phyloP scores from a whole-genome alignment of 2,329 filamentous ascomycete species.

The Ambrosiella cleistominuta region DNA sequence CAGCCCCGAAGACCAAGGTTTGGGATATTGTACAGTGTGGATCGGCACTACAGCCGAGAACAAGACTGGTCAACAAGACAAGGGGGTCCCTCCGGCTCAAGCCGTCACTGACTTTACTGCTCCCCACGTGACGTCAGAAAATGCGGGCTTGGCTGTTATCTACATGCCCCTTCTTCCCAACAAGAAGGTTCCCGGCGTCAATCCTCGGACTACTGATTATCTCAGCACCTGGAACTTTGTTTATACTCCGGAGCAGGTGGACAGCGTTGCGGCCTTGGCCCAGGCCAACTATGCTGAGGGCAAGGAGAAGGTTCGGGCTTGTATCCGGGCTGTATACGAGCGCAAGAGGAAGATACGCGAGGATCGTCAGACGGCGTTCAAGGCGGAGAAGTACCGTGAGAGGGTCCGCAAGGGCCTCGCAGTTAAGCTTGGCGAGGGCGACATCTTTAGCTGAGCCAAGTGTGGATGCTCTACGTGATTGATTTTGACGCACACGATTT shows the following conservation, averaged over 20 bases:
- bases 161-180: conserved; percentile 87
- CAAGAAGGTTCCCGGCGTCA: conserved; percentile 59
- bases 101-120: conserved; percentile 44
- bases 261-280: conserved; percentile 65
- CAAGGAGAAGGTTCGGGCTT: conserved; percentile 55
- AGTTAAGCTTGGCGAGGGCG: conserved; percentile 37
- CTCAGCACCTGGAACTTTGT: conserved; percentile 97
- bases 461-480: neutral
- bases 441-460: conserved; percentile 34
- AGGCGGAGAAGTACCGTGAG: conserved; percentile 26
- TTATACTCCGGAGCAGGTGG: conserved; percentile 79
- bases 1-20: conserved; percentile 27
- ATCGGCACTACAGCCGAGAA: conserved; percentile 69
- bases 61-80: conserved; percentile 24
- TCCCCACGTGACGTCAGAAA: conserved; percentile 43
- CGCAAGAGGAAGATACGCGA: conserved; percentile 59
- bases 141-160: conserved; percentile 73
- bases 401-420: conserved; percentile 34
- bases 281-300: conserved; percentile 77
- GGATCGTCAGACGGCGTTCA: conserved; percentile 28
- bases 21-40: conserved; percentile 92
- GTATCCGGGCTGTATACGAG: conserved; percentile 80
- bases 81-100: conserved; percentile 30
- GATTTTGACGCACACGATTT: neutral
- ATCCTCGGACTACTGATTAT: conserved; percentile 68